Evolutionary conservation across 148 eudicot genomes (phyloP), one percentile per base, ranked within the genome.

Genomic region (Polygonum maritimum): DNA sequence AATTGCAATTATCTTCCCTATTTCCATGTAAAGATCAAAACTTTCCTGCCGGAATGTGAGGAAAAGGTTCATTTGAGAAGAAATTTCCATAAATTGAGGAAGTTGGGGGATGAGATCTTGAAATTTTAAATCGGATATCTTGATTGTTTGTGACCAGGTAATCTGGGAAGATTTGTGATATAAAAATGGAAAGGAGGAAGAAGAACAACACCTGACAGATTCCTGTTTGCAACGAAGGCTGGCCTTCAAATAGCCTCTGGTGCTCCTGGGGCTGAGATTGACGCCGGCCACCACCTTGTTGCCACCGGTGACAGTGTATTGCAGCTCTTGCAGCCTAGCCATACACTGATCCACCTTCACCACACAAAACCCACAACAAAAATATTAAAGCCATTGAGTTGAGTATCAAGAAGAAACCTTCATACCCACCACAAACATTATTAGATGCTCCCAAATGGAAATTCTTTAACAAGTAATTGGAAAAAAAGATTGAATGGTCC

Each of bases 301-400:
- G 48, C 98, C 97, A 69, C 96, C 97, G 22, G 86, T 69, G 15
- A 92, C 94, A 40, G 97, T 92, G 80, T 89, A 85, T 49, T 95
- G 97, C 67, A 95, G 87, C 84, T 95, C 98, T 80, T 95, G 92
- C 81, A 95, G 86, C 80, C 98, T 75, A 52, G 84, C 92, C 94
- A 92, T 86, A 87, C 97, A 95, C 78, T 86, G 84, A 76, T 95
- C 98, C 88, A 95, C 97, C 98, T 92, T 36, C 71, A 67, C 19
- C 44, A 33, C 78, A 39, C 41, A 39, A 39, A 39, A 39, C 41
- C 47, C 47, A 44, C 47, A 44, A 6, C 10, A 69, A 58, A 62
- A 76, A 21, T 14, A 22, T 26, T 67, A 14, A 14, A 67, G 45
- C 35, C 16, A 72, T 48, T 40, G 18, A 21, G 13, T 31, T 15